These are phyloP conservation scores for Nothophaeocryptopus gaeumannii DNA, from an alignment of 2,329 filamentous ascomycete genomes.

Conservation along the genomic window DNA sequence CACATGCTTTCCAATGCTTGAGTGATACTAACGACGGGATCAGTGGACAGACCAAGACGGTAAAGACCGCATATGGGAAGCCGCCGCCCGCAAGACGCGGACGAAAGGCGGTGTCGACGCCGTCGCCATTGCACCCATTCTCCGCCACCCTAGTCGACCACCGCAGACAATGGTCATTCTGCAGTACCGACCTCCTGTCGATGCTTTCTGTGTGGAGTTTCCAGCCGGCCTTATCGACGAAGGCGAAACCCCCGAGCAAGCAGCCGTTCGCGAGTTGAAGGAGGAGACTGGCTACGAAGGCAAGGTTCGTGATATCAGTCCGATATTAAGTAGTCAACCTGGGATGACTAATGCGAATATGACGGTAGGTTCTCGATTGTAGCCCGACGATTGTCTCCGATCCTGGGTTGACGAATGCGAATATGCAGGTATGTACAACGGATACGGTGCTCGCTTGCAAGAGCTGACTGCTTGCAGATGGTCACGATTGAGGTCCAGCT, in stretches of 20 bases:
- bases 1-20: background rate
- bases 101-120: constrained; percentile 58
- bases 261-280: constrained; percentile 57
- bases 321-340: constrained; percentile 61
- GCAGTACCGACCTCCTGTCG: constrained; percentile 59
- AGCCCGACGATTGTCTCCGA: constrained; percentile 67
- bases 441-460: too few relatives aligned
- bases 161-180: constrained; percentile 56
- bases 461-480: constrained; percentile 34
- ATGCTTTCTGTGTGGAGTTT: constrained; percentile 59
- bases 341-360: constrained; percentile 41
- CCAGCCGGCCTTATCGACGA: constrained; percentile 60
- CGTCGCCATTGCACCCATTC: constrained; percentile 57
- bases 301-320: constrained; percentile 46
- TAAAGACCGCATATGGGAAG: constrained; percentile 50
- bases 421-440: constrained; percentile 51
- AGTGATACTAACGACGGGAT: too few relatives aligned
- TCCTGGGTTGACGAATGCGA: constrained; percentile 59
- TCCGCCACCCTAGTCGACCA: constrained; percentile 47
- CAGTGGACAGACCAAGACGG: constrained; percentile 38
- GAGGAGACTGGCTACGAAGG: constrained; percentile 65
- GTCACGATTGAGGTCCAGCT: constrained; percentile 59
- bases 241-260: constrained; percentile 55
- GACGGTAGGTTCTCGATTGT: constrained; percentile 44
- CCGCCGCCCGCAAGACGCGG: constrained; percentile 51